Evolutionary conservation across 495 filamentous ascomycete genomes (phyloP).

Genomic region (Lasiosphaeris hirsuta): DNA sequence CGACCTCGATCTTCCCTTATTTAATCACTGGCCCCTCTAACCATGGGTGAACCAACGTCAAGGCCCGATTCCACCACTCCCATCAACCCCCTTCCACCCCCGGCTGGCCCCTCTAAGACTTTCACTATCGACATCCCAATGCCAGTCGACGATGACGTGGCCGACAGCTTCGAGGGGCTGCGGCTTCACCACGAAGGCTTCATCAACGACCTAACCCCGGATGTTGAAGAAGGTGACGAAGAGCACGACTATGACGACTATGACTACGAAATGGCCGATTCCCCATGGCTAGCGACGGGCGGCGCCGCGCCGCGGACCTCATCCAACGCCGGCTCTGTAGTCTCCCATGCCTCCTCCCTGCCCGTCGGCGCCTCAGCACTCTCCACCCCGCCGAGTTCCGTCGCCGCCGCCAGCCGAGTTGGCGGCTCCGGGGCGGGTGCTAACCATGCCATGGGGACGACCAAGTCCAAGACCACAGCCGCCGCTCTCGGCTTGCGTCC

Average conservation of each 20-base stretch:
- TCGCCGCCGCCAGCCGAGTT: conserved; percentile 2
- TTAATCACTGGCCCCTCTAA: background rate
- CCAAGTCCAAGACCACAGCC: conserved; percentile 5
- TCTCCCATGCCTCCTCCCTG: conserved; percentile 25
- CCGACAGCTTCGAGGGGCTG: conserved; percentile 34
- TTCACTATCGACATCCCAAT: conserved; percentile 51
- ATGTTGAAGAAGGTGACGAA: conserved; percentile 17
- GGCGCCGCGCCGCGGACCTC: conserved; percentile 5
- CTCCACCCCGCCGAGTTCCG: conserved; percentile 26
- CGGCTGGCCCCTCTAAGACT: conserved; percentile 44
- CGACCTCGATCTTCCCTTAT: background rate
- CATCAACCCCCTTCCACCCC: conserved; percentile 12
- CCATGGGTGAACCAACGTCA: background rate
- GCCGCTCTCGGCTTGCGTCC: conserved; percentile 38
- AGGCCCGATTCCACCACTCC: background rate
- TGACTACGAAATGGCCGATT: conserved; percentile 4
- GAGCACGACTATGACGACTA: conserved; percentile 13
- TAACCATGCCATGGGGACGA: background rate
- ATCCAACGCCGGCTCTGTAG: conserved; percentile 15
- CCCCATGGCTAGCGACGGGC: conserved; percentile 1
- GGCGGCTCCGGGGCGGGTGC: too few relatives aligned
- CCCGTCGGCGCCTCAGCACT: conserved; percentile 34
- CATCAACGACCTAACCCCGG: conserved; percentile 32
- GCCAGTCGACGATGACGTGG: conserved; percentile 29
- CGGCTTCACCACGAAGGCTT: conserved; percentile 34